Evolutionary conservation across 2,329 filamentous ascomycete genomes (phyloP).

Genomic region (Diplocarpon rosae): DNA sequence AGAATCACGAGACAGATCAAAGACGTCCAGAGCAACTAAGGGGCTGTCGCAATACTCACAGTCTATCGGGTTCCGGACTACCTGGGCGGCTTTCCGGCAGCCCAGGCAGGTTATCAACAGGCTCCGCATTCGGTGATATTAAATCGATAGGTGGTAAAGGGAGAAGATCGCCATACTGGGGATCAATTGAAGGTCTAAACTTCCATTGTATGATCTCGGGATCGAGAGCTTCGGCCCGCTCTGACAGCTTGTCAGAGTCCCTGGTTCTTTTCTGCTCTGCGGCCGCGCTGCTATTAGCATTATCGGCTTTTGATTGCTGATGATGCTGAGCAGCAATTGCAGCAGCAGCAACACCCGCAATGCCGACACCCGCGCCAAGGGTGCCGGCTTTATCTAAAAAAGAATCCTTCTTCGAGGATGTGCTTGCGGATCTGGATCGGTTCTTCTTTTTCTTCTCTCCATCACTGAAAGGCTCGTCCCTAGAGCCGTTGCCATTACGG

Average conservation of each 20-base stretch:
- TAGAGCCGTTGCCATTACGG: conserved; percentile 16
- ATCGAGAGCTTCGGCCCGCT: conserved; percentile 34
- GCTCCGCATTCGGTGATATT: conserved; percentile 34
- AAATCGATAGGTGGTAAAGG: conserved; percentile 51
- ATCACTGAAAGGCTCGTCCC: conserved; percentile 16
- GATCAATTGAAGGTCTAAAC: conserved; percentile 56
- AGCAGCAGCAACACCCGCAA: conserved; percentile 37
- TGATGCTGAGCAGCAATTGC: conserved; percentile 27
- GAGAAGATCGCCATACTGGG: conserved; percentile 53
- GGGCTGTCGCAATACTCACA: not conserved
- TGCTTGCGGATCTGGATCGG: conserved; percentile 19
- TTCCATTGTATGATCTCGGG: conserved; percentile 46
- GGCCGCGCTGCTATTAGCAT: conserved; percentile 20
- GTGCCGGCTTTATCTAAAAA: conserved; percentile 65
- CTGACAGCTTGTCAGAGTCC: conserved; percentile 3
- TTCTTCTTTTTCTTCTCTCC: conserved; percentile 23
- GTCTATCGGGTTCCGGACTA: conserved; percentile 23
- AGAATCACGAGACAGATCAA: too few species aligned
- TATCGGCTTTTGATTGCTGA: conserved; percentile 27
- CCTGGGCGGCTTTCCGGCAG: conserved; percentile 51
- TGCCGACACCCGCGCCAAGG: conserved; percentile 59
- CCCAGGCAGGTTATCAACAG: conserved; percentile 34
- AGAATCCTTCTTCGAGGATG: conserved; percentile 37
- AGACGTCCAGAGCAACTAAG: too few species aligned
- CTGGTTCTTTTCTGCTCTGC: conserved; percentile 10